Evolutionary conservation across 352 stramenopile species (phyloP).

Genomic region (Aphanomyces invadans): DNA sequence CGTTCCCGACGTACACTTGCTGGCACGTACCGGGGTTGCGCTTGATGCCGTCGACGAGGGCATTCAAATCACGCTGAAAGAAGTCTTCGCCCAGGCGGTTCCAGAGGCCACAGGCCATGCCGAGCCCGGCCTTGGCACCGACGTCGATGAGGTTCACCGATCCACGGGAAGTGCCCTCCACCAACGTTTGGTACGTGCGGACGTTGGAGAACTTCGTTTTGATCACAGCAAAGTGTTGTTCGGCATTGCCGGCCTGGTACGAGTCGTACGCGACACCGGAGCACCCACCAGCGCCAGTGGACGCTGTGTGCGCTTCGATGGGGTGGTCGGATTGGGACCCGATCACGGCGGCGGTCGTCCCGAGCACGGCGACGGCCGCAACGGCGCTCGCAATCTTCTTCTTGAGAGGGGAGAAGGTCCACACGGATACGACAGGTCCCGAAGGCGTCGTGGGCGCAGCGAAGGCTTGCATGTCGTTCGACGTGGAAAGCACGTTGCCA

Average conservation of each 20-base stretch:
- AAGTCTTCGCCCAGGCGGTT: conserved; percentile 23
- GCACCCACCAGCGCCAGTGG: not conserved
- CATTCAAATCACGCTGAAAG: conserved; percentile 46
- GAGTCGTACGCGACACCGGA: conserved; percentile 30
- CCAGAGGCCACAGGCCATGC: conserved; percentile 50
- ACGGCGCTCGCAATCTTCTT: conserved; percentile 17
- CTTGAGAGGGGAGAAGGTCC: conserved; percentile 18
- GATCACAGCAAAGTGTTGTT: conserved; percentile 29
- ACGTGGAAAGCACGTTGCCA: not conserved
- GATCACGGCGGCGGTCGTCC: not conserved
- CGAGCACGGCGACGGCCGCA: not conserved
- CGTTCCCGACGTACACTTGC: conserved; percentile 66
- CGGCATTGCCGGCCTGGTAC: conserved; percentile 28
- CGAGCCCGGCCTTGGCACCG: conserved; percentile 27
- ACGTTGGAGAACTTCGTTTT: conserved; percentile 31
- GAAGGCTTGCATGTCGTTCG: not conserved
- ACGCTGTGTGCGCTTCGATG: not conserved
- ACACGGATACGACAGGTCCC: conserved; percentile 19
- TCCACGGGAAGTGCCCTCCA: conserved; percentile 17
- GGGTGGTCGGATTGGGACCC: not conserved
- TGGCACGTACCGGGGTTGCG: conserved; percentile 34
- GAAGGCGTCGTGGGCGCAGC: conserved; percentile 2
- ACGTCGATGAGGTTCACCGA: conserved; percentile 33
- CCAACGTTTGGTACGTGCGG: conserved; percentile 36
- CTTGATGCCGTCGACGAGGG: conserved; percentile 44